Evolutionary conservation across 805 yeast genomes (phyloP).

Genomic region (Sungouiella thailandica): DNA sequence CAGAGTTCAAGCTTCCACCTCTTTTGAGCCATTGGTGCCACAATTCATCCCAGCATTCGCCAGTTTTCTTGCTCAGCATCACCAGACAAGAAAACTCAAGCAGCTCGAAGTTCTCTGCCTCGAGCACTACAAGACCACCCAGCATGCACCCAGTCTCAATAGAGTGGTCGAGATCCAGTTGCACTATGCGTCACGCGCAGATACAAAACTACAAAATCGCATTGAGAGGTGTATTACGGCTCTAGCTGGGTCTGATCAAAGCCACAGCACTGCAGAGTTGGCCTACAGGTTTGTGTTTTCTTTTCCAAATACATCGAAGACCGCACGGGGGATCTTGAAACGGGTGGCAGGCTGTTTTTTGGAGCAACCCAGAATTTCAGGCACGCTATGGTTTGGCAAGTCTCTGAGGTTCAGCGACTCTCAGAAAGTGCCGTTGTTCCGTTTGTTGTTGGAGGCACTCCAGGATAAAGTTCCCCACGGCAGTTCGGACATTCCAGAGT

Average conservation of each 20-base stretch:
- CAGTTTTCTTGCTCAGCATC: background rate
- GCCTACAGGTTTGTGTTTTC: background rate
- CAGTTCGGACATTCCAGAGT: too few species aligned
- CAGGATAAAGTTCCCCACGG: too few species aligned
- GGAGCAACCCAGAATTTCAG: background rate
- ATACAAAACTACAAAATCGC: too few species aligned
- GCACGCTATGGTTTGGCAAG: background rate
- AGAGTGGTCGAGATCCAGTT: background rate
- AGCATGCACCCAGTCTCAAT: background rate
- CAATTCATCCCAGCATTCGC: background rate
- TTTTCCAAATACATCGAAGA: background rate
- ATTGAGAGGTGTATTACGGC: background rate
- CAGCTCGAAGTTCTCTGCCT: background rate
- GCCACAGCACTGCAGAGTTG: background rate
- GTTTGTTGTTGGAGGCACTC: too few species aligned
- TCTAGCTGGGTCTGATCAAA: background rate
- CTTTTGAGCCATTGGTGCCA: too few species aligned
- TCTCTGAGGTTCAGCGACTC: background rate
- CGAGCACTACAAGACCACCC: background rate
- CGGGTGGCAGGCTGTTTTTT: background rate
- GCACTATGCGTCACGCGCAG: background rate
- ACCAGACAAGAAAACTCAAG: background rate
- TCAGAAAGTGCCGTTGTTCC: background rate
- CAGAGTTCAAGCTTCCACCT: too few species aligned
- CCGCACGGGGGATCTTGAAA: background rate